Percentiles rank a stretch among this genome's conserved stretches.
These are phyloP conservation scores for Podaxis pistillaris DNA, from an alignment of 768 basidiomycete genomes.

Conservation along the genomic window DNA sequence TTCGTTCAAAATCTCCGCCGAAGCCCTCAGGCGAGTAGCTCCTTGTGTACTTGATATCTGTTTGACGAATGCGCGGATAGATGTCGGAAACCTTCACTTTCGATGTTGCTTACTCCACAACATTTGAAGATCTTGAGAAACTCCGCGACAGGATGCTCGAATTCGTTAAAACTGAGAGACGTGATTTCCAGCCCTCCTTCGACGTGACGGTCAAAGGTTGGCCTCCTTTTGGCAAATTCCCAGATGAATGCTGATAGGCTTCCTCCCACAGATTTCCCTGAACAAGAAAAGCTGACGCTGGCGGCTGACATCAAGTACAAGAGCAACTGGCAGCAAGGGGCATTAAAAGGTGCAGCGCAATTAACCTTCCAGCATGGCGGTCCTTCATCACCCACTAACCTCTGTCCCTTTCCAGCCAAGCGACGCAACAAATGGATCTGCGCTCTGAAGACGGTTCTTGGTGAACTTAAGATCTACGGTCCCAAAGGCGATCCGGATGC, in stretches of 20 bases:
- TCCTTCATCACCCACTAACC: constrained; percentile 16
- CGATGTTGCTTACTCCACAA: constrained; percentile 75
- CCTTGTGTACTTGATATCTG: not conserved
- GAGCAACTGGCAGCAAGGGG: constrained; percentile 80
- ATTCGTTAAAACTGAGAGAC: constrained; percentile 67
- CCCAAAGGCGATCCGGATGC: constrained; percentile 57
- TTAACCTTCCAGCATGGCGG: not conserved
- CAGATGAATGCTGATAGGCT: constrained; percentile 12
- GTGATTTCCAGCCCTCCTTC: constrained; percentile 76
- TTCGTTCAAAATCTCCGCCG: constrained; percentile 72
- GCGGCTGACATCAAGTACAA: constrained; percentile 87
- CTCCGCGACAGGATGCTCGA: constrained; percentile 77
- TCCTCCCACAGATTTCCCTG: constrained; percentile 62
- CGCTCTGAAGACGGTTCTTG: constrained; percentile 71
- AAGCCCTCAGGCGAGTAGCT: constrained; percentile 54
- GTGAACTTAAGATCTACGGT: constrained; percentile 70
- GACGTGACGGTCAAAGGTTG: constrained; percentile 72
- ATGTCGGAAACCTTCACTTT: constrained; percentile 84
- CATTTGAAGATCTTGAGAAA: constrained; percentile 77
- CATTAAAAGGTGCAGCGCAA: constrained; percentile 53
- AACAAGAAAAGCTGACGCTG: constrained; percentile 74
- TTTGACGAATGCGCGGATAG: constrained; percentile 20
- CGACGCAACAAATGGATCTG: constrained; percentile 93
- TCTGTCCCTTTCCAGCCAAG: constrained; percentile 43
- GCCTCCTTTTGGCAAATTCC: constrained; percentile 11